Conservation (phyloP, 2,329 filamentous ascomycete species). For the Daldinia sp. region DNA sequence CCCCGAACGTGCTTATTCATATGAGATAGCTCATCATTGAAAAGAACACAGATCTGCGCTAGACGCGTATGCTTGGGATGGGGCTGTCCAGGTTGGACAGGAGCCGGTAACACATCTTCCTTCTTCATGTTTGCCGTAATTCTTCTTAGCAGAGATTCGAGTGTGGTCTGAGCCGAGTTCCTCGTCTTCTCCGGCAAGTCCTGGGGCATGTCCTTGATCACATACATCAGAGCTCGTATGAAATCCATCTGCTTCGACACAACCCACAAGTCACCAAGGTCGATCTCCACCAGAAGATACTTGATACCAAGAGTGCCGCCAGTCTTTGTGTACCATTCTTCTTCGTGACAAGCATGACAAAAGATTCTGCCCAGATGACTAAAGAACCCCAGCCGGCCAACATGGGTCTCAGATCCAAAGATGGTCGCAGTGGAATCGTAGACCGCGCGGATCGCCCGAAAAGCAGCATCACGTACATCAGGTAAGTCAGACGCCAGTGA, state of each 20-base stretch:
- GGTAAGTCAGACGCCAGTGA: conserved; percentile 87
- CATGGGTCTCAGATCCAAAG: conserved; percentile 78
- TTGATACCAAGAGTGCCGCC: conserved; percentile 92
- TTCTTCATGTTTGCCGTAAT: conserved; percentile 85
- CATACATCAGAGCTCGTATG: conserved; percentile 90
- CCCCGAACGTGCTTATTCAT: conserved; percentile 96
- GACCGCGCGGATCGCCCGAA: conserved; percentile 81
- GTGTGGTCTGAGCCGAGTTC: conserved; percentile 82
- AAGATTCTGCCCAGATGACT: conserved; percentile 84
- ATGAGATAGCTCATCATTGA: conserved; percentile 90
- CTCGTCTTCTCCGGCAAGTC: conserved; percentile 93
- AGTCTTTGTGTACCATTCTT: conserved; percentile 99
- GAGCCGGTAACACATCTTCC: conserved; percentile 72
- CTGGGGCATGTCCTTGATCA: conserved; percentile 97
- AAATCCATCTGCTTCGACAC: conserved; percentile 86
- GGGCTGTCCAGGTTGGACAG: conserved; percentile 58
- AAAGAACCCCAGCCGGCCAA: conserved; percentile 86
- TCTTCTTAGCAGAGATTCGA: conserved; percentile 81
- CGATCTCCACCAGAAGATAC: conserved; percentile 84
- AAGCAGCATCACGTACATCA: conserved; percentile 84
- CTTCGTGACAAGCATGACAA: conserved; percentile 94
- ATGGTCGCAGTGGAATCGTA: conserved; percentile 82
- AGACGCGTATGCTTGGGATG: conserved; percentile 70
- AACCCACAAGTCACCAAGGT: conserved; percentile 87
- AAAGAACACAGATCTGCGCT: conserved; percentile 81